Percentiles rank a stretch among this genome's conserved stretches.
These are phyloP conservation scores for Pythium periplocum DNA, from an alignment of 352 stramenopile genomes.

Conservation along the genomic window DNA sequence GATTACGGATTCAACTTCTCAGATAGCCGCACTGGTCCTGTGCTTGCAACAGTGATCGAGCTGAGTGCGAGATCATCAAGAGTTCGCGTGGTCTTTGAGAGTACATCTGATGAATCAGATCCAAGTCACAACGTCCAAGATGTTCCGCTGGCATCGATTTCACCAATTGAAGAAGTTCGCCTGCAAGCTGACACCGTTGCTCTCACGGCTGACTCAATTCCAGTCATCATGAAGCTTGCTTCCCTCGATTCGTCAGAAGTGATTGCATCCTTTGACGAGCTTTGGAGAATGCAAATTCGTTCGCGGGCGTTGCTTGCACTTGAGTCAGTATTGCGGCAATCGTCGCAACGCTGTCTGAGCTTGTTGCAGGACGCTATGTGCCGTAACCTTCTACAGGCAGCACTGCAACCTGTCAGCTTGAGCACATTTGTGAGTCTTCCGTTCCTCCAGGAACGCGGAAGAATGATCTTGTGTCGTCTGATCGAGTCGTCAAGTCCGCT, in stretches of 20 bases:
- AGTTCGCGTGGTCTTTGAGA: slow-evolving; percentile 77
- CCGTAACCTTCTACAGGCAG: slow-evolving; percentile 47
- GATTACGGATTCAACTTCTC: slow-evolving; percentile 57
- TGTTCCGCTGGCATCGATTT: slow-evolving; percentile 57
- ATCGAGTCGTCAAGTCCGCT: slow-evolving; percentile 82
- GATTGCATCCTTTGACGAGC: slow-evolving; percentile 60
- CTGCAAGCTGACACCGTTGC: slow-evolving; percentile 41
- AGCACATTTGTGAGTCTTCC: slow-evolving; percentile 71
- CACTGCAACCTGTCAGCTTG: slow-evolving; percentile 58
- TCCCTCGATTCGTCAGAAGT: slow-evolving; percentile 68
- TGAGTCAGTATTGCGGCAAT: slow-evolving; percentile 67
- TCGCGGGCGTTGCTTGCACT: slow-evolving; percentile 75
- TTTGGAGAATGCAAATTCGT: slow-evolving; percentile 84
- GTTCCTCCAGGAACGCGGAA: slow-evolving; percentile 70
- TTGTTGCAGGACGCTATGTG: slow-evolving; percentile 36
- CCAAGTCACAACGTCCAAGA: slow-evolving; percentile 82
- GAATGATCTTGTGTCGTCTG: slow-evolving; percentile 80
- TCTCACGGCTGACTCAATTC: slow-evolving; percentile 74
- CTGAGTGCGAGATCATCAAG: slow-evolving; percentile 55
- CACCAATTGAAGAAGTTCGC: slow-evolving; percentile 75
- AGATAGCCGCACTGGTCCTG: slow-evolving; percentile 24
- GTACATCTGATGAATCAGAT: slow-evolving; percentile 59
- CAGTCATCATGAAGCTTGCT: slow-evolving; percentile 73
- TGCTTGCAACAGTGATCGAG: slow-evolving; percentile 71
- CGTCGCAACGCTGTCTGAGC: slow-evolving; percentile 30